Percentiles rank a stretch among this genome's conserved stretches.
Evolutionary conservation across 495 filamentous ascomycete genomes (phyloP).

Genomic region (Opeltia flavorubescens): DNA sequence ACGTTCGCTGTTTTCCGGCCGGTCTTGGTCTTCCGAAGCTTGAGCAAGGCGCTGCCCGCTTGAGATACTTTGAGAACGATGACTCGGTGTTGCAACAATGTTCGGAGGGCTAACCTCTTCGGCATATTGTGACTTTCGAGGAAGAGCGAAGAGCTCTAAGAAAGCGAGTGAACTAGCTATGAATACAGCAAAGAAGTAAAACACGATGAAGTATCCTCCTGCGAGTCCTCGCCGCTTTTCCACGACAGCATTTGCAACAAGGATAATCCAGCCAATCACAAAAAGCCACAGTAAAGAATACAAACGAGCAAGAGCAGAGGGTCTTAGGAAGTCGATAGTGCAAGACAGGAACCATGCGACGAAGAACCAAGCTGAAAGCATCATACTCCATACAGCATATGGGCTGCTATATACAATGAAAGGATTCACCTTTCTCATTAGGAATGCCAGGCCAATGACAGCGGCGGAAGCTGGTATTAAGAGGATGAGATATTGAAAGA

Average conservation of each 20-base stretch:
- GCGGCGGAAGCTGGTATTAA: slow-evolving; percentile 53
- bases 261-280: slow-evolving; percentile 50
- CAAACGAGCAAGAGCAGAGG: slow-evolving; percentile 68
- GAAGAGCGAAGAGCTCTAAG: slow-evolving; percentile 66
- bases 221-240: slow-evolving; percentile 58
- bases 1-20: slow-evolving; percentile 21
- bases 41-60: slow-evolving; percentile 26
- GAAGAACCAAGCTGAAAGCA: slow-evolving; percentile 67
- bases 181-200: slow-evolving; percentile 64
- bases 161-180: slow-evolving; percentile 58
- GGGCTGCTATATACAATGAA: slow-evolving; percentile 73
- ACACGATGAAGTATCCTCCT: slow-evolving; percentile 68
- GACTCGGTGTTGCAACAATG: slow-evolving; percentile 8
- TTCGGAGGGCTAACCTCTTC: slow-evolving; percentile 20
- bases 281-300: slow-evolving; percentile 81
- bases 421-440: slow-evolving; percentile 73
- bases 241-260: slow-evolving; percentile 59
- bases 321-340: slow-evolving; percentile 68
- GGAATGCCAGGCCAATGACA: slow-evolving; percentile 56
- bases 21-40: slow-evolving; percentile 19
- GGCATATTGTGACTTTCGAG: slow-evolving; percentile 52
- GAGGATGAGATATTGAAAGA: slow-evolving; percentile 72
- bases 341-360: slow-evolving; percentile 73
- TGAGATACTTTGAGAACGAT: slow-evolving; percentile 29
- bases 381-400: slow-evolving; percentile 78